These are phyloP conservation scores for Stemphylium lycopersici DNA, from an alignment of 2,329 filamentous ascomycete genomes.

Conservation along the genomic window DNA sequence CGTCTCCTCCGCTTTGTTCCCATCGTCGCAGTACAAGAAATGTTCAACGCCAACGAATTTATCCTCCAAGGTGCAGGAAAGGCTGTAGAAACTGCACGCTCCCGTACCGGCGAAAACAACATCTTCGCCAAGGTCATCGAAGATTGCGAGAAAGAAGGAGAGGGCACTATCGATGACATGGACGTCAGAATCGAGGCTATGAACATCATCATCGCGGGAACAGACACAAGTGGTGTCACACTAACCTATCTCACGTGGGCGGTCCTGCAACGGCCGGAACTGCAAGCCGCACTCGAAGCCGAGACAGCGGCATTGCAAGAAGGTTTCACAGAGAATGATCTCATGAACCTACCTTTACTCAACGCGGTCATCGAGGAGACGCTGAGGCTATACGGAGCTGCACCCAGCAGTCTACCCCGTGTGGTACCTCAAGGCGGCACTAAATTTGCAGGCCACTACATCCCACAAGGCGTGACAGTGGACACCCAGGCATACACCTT, in stretches of 20 bases:
- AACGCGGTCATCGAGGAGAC: conserved; percentile 51
- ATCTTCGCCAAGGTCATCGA: conserved; percentile 44
- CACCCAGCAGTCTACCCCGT: conserved; percentile 46
- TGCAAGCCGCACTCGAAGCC: conserved; percentile 28
- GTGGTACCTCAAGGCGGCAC: conserved; percentile 46
- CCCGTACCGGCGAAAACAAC: conserved; percentile 39
- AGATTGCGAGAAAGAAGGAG: conserved; percentile 37
- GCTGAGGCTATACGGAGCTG: conserved; percentile 46
- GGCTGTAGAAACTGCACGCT: conserved; percentile 40
- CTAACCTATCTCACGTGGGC: conserved; percentile 47
- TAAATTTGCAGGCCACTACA: conserved; percentile 41
- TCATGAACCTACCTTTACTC: conserved; percentile 43
- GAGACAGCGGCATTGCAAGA: conserved; percentile 28
- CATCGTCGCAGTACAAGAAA: conserved; percentile 35
- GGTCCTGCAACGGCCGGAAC: conserved; percentile 29
- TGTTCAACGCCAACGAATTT: conserved; percentile 46
- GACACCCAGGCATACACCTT: conserved; percentile 50
- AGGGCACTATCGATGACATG: conserved; percentile 40
- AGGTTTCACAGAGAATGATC: conserved; percentile 37
- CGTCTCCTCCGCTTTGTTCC: conserved; percentile 44
- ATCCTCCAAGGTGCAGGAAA: conserved; percentile 38
- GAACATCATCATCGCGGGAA: conserved; percentile 45
- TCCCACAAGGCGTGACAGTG: conserved; percentile 48
- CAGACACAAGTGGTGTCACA: conserved; percentile 43
- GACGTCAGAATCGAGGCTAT: conserved; percentile 43